Evolutionary conservation across 768 basidiomycete species (phyloP), one percentile per base, ranked within the genome.

Genomic region (Botryobasidium botryosum): DNA sequence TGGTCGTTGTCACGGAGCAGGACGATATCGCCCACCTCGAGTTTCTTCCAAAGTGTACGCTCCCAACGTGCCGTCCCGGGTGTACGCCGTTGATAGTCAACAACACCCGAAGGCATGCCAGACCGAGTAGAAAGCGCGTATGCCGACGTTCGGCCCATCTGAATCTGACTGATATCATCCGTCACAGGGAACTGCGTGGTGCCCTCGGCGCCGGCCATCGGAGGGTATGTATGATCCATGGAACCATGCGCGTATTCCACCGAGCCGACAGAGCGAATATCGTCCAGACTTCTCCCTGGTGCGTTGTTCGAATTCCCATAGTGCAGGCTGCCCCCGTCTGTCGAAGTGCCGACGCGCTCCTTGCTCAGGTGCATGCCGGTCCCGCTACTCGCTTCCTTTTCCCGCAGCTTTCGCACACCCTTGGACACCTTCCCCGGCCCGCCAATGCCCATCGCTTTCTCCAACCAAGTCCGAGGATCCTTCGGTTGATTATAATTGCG

Each of bases 31-130:
- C 92, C 92, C 8, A 96, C 90, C 57, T 94, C 90, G 35, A 97
- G 69, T 67, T 97, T 96, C 69, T 97, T 96, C 92, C 92, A 97
- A 1, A 97, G 64, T 12, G 92, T 97, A 45, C 92, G 68, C 57
- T 96, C 90, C 92, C 92, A 97, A 23, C 70, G 68, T 2, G 86
- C 78, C 3, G 77, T 72, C 0, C 87, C 87, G 3, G 66, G 66
- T 2, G 71, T 62, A 29, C 72, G 74, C 39, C 74, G 74, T 38
- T 64, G 67, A 72, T 77, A 88, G 57, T 92, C 80, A n/a, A 94
- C 65, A 25, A 88, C 86, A 10, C 86, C 83, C 5, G 69, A 51
- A 20, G 69, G 72, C 10, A 71, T 63, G 3, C 68, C 70, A 13
- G 74, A 74, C 44, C 36, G 51, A 17, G n/a, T 55, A n/a, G 50